These are phyloP conservation scores for Pleurotus giganteus DNA, from an alignment of 768 basidiomycete genomes.

Conservation along the genomic window DNA sequence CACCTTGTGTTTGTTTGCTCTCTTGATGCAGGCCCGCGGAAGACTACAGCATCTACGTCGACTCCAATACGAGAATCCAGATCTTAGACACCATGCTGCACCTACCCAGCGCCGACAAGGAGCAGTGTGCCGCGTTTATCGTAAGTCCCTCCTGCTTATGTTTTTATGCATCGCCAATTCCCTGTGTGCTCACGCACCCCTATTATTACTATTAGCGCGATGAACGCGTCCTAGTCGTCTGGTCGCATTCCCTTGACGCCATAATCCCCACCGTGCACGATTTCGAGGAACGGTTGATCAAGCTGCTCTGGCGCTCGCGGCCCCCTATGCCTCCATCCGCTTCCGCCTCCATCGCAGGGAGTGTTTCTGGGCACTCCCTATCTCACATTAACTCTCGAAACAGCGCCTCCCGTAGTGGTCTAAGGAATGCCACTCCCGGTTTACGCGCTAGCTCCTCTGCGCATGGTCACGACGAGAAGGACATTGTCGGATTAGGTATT, in stretches of 20 bases:
- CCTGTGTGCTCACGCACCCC: background rate
- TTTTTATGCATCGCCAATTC: background rate
- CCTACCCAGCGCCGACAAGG: conserved; percentile 79
- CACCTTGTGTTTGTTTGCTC: background rate
- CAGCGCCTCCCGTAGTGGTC: conserved; percentile 26
- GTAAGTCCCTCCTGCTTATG: conserved; percentile 37
- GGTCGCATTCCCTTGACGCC: conserved; percentile 77
- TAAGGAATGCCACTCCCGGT: background rate
- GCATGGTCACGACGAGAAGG: background rate
- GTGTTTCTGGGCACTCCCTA: conserved; percentile 27
- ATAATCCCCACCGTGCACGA: conserved; percentile 74
- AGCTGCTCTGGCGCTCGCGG: conserved; percentile 69
- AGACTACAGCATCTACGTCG: conserved; percentile 63
- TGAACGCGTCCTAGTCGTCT: conserved; percentile 81
- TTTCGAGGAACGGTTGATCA: conserved; percentile 77
- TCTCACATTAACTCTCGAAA: conserved; percentile 17
- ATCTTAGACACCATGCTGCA: conserved; percentile 76
- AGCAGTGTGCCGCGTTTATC: conserved; percentile 86
- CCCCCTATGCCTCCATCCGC: conserved; percentile 29
- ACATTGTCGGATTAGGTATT: conserved; percentile 1
- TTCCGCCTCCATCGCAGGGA: conserved; percentile 18
- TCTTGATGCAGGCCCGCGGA: conserved; percentile 45
- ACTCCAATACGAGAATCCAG: conserved; percentile 83
- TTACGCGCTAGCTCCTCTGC: background rate
- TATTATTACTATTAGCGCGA: conserved; percentile 52